phyloP scores from a whole-genome alignment of 768 basidiomycete genomes.

The Clavaria fumosa region DNA sequence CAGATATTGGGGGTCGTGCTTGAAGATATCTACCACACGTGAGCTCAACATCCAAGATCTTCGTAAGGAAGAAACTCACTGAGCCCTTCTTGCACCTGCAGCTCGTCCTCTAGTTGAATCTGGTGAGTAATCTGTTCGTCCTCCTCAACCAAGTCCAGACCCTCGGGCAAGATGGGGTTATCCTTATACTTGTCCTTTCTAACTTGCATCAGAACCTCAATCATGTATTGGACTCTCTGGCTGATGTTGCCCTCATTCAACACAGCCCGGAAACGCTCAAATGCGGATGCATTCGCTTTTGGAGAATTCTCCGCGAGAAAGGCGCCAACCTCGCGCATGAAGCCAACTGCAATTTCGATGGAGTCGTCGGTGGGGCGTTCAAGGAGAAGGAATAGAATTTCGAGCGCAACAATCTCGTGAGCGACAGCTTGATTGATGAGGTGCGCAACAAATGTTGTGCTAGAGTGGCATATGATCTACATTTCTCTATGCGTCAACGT shows the following conservation, averaged over 20 bases:
- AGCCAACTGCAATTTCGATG: slow-evolving; percentile 95
- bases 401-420: slow-evolving; percentile 85
- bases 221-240: slow-evolving; percentile 98
- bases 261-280: slow-evolving; percentile 92
- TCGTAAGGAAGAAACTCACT: slow-evolving; percentile 39
- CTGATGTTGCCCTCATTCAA: slow-evolving; percentile 91
- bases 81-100: slow-evolving; percentile 86
- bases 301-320: slow-evolving; percentile 89
- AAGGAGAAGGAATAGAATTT: slow-evolving; percentile 90
- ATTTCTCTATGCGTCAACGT: too few species aligned
- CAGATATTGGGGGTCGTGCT: slow-evolving; percentile 72
- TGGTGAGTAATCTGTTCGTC: slow-evolving; percentile 97
- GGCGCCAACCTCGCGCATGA: slow-evolving; percentile 94
- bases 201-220: slow-evolving; percentile 98
- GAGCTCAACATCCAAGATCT: slow-evolving; percentile 7
- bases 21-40: slow-evolving; percentile 68
- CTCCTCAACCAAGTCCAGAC: slow-evolving; percentile 91
- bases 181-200: slow-evolving; percentile 99
- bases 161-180: slow-evolving; percentile 88
- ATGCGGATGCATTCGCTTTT: slow-evolving; percentile 88
- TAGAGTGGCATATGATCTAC: slow-evolving; percentile 85
- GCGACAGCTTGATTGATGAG: slow-evolving; percentile 90
- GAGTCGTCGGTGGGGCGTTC: slow-evolving; percentile 95
- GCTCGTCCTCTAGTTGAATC: slow-evolving; percentile 81
- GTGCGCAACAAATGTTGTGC: slow-evolving; percentile 82